Evolutionary conservation across 108 stramenopile species (phyloP), one percentile per base, ranked within the genome.

Genomic region (Schizochytrium sp.): DNA sequence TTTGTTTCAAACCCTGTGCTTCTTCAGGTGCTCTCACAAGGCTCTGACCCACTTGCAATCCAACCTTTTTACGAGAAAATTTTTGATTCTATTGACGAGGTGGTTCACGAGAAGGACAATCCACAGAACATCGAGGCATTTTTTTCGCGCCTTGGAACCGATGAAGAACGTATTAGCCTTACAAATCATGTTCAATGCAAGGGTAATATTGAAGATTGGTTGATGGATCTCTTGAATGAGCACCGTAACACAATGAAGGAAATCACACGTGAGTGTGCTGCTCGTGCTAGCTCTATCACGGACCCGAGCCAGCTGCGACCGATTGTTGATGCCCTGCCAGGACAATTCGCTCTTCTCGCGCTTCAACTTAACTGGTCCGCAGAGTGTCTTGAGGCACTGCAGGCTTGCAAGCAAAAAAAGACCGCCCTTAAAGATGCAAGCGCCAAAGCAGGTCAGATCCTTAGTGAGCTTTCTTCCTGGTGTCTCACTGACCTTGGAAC

Each of bases 151-250:
- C 95, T 95, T 41, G 95, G 95, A 47, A 88, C 64, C 72, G 96
- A 95, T 15, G 95, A 96, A 45, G 96, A 97, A 72, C 87, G 92
- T 28, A 93, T 97, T 57, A 91, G 92, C 38, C 96, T 97, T 89
- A 89, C 91, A 12, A 90, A 89, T 42, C 93, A 95, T 8, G 96
- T 97, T 41, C 94, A 93, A 55, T 96, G 96, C 2, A 91, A 94
- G 49, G 96, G 96, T 38, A 97, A 97, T 88, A 96, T 97, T 57
- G 97, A 97, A 93, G 96, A 97, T 92, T 97, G 97, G 97, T 94
- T 97, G 55, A 94, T 89, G 61, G 92, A 94, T 19, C 90, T 97
- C 41, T 91, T 97, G 7, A 89, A 94, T 19, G 95, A 95, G 55
- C 96, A 96, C 95, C 94, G 93, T 88, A 61, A 92, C 46, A 96